A percentile compares a stretch with the other conserved stretches of the same genome.
These are phyloP conservation scores for Fusarium goolgardi DNA, from an alignment of 2,329 filamentous ascomycete genomes.

Conservation along the genomic window DNA sequence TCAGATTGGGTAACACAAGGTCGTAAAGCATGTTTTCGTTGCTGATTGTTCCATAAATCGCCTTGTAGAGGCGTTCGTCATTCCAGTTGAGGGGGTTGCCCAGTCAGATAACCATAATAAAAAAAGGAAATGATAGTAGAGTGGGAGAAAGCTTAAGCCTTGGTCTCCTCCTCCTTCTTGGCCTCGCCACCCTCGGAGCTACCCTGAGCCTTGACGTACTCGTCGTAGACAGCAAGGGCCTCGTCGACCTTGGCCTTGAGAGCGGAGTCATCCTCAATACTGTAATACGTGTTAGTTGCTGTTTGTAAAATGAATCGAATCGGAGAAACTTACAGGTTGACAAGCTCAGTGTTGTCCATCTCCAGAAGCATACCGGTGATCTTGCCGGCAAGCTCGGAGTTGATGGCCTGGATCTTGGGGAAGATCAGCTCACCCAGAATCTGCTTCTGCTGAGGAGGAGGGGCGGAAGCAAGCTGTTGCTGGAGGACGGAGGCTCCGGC, in stretches of 20 bases:
- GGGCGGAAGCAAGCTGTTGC: constrained; percentile 66
- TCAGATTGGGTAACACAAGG: constrained; percentile 42
- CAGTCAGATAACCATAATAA: constrained; percentile 47
- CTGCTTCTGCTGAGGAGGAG: constrained; percentile 92
- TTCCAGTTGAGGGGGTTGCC: constrained; percentile 45
- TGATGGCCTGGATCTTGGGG: constrained; percentile 96
- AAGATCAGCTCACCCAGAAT: constrained; percentile 97
- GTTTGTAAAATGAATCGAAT: constrained; percentile 28
- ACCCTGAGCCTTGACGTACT: constrained; percentile 92
- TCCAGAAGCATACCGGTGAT: constrained; percentile 99
- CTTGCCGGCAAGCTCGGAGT: constrained; percentile 97
- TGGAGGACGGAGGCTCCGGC: constrained; percentile 59
- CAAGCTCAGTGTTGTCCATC: constrained; percentile 96
- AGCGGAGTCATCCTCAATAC: constrained; percentile 88
- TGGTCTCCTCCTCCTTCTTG: constrained; percentile 63
- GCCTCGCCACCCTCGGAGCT: constrained; percentile 55
- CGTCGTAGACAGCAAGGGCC: constrained; percentile 96
- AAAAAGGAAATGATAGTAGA: constrained; percentile 45
- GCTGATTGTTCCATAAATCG: constrained; percentile 45
- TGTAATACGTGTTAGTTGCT: constrained; percentile 53
- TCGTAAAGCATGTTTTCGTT: constrained; percentile 48
- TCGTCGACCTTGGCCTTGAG: constrained; percentile 97
- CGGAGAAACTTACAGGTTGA: constrained; percentile 83
- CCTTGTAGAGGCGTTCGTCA: constrained; percentile 40
- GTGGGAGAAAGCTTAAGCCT: constrained; percentile 52